These are phyloP conservation scores for Pseudogymnoascus sp. DNA, from an alignment of 2,329 filamentous ascomycete genomes.

Conservation along the genomic window DNA sequence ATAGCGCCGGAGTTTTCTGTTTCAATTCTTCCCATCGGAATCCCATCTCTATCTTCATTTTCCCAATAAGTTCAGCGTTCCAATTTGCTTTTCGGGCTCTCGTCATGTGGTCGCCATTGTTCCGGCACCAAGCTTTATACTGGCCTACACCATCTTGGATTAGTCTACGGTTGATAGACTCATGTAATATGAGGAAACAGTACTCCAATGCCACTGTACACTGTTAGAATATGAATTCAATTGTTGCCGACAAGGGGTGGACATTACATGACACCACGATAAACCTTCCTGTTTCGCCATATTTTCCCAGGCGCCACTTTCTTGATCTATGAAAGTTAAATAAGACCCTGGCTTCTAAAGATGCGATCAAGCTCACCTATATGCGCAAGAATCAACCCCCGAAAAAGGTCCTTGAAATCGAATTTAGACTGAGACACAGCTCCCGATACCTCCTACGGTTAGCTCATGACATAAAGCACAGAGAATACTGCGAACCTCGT, in stretches of 20 bases:
- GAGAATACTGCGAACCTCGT: conserved; percentile 14
- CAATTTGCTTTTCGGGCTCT: conserved; percentile 21
- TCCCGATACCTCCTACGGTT: conserved; percentile 10
- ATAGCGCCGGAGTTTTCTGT: conserved; percentile 21
- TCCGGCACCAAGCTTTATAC: conserved; percentile 28
- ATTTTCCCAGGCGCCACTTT: conserved; percentile 14
- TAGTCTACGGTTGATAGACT: conserved; percentile 17
- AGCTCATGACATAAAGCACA: conserved; percentile 1
- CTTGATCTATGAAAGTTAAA: conserved; percentile 11
- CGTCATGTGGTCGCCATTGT: conserved; percentile 23
- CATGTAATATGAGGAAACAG: neutral
- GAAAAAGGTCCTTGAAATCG: conserved; percentile 12
- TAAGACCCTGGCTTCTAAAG: neutral
- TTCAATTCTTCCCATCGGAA: conserved; percentile 26
- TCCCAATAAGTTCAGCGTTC: conserved; percentile 30
- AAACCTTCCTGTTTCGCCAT: conserved; percentile 10
- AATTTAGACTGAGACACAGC: conserved; percentile 7
- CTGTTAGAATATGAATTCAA: conserved; percentile 9
- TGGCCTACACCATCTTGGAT: conserved; percentile 19
- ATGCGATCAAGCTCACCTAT: conserved; percentile 13
- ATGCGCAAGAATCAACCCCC: conserved; percentile 10
- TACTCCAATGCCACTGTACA: conserved; percentile 19
- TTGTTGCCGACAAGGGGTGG: conserved; percentile 6
- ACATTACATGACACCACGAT: conserved; percentile 13
- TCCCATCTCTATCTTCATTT: conserved; percentile 28